Base-by-base conservation (phyloP, 192 early-diverging fungal species). In the Entomortierella lignicola region DNA sequence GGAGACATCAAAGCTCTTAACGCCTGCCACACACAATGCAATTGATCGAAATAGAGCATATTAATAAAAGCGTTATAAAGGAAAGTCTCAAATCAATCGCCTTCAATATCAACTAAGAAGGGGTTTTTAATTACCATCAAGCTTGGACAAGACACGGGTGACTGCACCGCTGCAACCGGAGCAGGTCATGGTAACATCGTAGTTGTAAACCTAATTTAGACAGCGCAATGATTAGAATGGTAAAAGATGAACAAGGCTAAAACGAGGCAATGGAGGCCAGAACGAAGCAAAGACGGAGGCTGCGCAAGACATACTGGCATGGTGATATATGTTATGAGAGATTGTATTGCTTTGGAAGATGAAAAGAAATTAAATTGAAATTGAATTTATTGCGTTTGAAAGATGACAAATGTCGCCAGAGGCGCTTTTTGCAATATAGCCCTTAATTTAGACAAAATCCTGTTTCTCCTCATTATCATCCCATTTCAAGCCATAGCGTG, bases 151-250 rank as follows among this genome's bases (percentile, higher is more conserved):
- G 41, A 90, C 91, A 30, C 89, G 81, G 68, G 83, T 86, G 47
- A 94, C 93, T 54, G 93, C 93, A 71, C 87, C 87, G 25, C 85
- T 86, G 88, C 93, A 94, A 31, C 93, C 93, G 43, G 69, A 71
- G 86, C 93, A 94, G 77, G 89, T 86, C 93, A 94, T 94, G 64
- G 71, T 88, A 66, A 94, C 93, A 29, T 89, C 91, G 86, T 87
- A 94, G 44, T 82, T 90, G 88, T 91, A 92, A 62, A 77, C 59
- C 85, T 86, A 67, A 59, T 1, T 15, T 42, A 50, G n/a, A 8
- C 20, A 64, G 25, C 6, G 34, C 29, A 51, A 55, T 6, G 11
- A 4, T 37, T 10, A 37, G 10, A 37, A 10, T 37, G 10, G 34
- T 37, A 10, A 37, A 37, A 10, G 34, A 37, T 37, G 34, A 37